These are phyloP conservation scores for Suillus sp. DNA, from an alignment of 768 basidiomycete species.

Conservation along the genomic window DNA sequence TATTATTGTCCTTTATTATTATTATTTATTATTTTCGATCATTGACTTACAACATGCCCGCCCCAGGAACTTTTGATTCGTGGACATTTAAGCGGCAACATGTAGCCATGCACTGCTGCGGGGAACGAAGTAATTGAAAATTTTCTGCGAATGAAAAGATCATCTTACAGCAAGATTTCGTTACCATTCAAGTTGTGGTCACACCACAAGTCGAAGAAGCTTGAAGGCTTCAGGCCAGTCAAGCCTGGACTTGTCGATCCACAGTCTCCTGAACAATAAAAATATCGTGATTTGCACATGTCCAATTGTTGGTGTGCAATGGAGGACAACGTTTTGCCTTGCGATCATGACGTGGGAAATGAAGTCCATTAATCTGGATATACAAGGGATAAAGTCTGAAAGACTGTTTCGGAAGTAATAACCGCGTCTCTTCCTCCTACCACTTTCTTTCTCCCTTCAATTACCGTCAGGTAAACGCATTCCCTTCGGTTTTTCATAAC, in stretches of 20 bases:
- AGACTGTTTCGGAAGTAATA: constrained; percentile 17
- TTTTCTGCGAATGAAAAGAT: constrained; percentile 3
- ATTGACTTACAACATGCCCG: neutral
- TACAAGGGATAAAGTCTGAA: constrained; percentile 1
- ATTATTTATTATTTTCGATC: neutral
- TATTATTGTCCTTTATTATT: no score
- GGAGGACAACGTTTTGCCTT: constrained; percentile 2
- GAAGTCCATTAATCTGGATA: neutral
- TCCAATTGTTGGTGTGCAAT: neutral
- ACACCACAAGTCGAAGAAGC: neutral
- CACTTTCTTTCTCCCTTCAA: constrained; percentile 14
- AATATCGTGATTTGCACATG: neutral
- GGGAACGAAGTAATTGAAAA: neutral
- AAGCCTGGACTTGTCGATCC: neutral
- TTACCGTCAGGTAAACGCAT: constrained; percentile 16
- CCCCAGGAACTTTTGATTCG: neutral
- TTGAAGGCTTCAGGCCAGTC: no score
- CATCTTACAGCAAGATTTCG: neutral
- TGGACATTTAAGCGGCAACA: neutral
- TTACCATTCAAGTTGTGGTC: neutral
- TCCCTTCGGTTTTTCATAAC: constrained; percentile 19
- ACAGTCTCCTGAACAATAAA: neutral
- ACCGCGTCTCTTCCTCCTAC: constrained; percentile 10
- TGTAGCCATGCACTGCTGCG: neutral
- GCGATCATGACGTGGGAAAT: constrained; percentile 13